Evolutionary conservation across 257 asterid species (phyloP), one percentile per base, ranked within the genome.

Genomic region (Fraxinus anomala): DNA sequence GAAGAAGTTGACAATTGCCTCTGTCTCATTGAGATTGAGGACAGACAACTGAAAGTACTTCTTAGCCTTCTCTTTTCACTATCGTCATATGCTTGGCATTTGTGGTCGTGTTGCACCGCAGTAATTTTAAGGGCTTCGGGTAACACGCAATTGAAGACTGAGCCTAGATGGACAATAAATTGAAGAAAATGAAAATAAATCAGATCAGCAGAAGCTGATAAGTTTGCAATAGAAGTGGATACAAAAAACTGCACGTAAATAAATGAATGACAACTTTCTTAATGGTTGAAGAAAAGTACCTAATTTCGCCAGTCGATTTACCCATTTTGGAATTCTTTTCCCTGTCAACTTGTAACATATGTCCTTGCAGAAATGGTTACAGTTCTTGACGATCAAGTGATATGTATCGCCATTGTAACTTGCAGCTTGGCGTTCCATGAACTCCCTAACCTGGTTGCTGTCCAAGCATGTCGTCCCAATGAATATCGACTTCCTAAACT

Each of bases 351-450:
- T 87, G 86, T 85, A 77, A 81, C 97, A 92, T 74, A 91, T 89
- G 76, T 94, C 98, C 80, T 93, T 89, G 92, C 97, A 94, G 79
- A 94, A 94, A 87, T 94, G 98, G 80, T 94, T 94, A 85, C 97
- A 94, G 84, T 94, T 94, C 90, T 94, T 94, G 72, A 87, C 94
- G 72, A 94, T 94, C 87, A 94, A 88, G 87, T 94, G 98, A 68
- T 94, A 92, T 0, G 97, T 76, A 77, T 94, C 96, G 0, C 98
- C 98, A 12, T 90, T 92, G 83, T 90, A 94, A 81, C 87, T 84
- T 68, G 96, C 92, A 69, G 98, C 92, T 88, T 91, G 92, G 66
- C 89, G 87, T 78, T 92, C 97, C 83, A 94, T 92, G 70, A 92
- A 94, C 79, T 94, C 97, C 84, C 97, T 83, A 76, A 90, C 92